Conservation (phyloP, 345 rosid species). For the Arabis hirsuta region DNA sequence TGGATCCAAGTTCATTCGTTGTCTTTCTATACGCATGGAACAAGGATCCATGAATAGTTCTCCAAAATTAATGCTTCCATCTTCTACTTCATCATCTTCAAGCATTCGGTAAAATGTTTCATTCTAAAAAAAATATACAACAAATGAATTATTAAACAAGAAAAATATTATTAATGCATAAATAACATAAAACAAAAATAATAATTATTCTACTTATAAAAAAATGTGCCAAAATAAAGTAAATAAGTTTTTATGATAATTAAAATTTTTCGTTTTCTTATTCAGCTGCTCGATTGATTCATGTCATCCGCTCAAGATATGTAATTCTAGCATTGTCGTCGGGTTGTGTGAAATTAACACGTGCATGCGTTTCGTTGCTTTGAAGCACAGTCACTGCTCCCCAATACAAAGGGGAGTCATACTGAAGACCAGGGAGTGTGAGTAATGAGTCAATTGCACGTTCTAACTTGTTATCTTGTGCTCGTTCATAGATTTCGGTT, state of each 20-base stretch:
- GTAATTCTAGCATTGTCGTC: neutral
- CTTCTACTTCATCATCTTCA: neutral
- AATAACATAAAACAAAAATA: too few relatives aligned
- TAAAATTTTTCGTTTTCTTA: neutral
- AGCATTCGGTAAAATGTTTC: neutral
- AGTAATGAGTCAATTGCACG: neutral
- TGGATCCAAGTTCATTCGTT: neutral
- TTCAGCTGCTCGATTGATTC: neutral
- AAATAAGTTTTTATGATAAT: too few relatives aligned
- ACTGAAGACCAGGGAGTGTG: neutral
- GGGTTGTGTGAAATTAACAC: neutral
- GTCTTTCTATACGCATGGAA: neutral
- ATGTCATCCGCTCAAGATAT: neutral
- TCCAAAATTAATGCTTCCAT: neutral
- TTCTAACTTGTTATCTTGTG: neutral
- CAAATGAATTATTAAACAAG: neutral
- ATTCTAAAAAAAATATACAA: neutral
- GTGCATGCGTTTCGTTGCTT: neutral
- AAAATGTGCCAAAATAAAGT: too few relatives aligned
- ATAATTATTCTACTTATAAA: too few relatives aligned
- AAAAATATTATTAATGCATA: neutral
- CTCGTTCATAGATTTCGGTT: neutral
- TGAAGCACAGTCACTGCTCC: slow-evolving; percentile 1
- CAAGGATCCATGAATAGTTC: neutral
- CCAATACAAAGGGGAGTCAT: neutral